Base-by-base conservation (phyloP, 108 stramenopile genomes). In the Nitzschia palea region DNA sequence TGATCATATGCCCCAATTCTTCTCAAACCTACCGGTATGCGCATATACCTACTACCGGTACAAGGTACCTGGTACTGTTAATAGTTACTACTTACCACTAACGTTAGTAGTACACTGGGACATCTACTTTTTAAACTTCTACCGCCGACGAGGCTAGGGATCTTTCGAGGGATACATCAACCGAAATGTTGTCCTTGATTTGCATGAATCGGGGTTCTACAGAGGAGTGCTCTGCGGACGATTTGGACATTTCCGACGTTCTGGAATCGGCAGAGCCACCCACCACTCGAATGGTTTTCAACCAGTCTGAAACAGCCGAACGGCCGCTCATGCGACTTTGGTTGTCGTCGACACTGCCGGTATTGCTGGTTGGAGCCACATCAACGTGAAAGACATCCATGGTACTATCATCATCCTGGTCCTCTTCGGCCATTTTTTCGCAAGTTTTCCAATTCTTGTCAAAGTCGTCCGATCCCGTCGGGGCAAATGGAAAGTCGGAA, bases 251-350 rank as follows among this genome's bases (percentile, higher is more conserved):
- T 31, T 42, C 59, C 1, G 59, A 60, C 10, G 59, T 60, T 36
- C 45, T 66, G n/a, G 59, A 60, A 22, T 37, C 35, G n/a, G 22
- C 71, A 3, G 63, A 73, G 30, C 61, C 62, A 17, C 44, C 61
- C 5, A 81, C 64, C 1, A 81, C 80, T 17, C 65, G 75, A 30
- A 81, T 76, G 1, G 67, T 52, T 34, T 73, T 75, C 67, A 81
- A 70, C 80, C 80, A 81, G 31, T 81, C 80, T 10, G 74, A 67
- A 18, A 81, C 67, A 9, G 70, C 45, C 8, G 79, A 67, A 15
- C 50, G 9, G 26, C 64, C 67, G 25, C 56, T 66, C 22, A 43
- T 29, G 27, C 47, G 52, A 42, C 65, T 67, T 25, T 45, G 71
- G 36, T 45, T 58, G 28, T 63, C 61, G 30, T 47, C 71, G 3